These are phyloP conservation scores for Rhynchosporium agropyri DNA, from an alignment of 2,329 filamentous ascomycete genomes.

Conservation along the genomic window DNA sequence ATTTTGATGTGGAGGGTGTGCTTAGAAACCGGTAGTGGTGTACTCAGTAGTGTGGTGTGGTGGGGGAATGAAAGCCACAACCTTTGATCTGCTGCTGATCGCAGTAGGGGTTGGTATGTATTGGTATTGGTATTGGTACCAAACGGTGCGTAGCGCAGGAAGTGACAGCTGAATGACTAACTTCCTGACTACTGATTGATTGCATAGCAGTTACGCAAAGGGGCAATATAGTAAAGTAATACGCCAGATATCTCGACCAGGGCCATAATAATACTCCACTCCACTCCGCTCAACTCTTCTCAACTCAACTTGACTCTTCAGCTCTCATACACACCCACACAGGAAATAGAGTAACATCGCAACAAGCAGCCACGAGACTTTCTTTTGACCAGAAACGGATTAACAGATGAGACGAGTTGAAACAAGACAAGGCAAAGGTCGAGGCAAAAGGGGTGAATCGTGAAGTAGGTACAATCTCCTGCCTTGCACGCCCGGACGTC, in stretches of 20 bases:
- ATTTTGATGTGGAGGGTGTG: slow-evolving; percentile 14
- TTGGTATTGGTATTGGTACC: not conserved
- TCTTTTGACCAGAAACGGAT: not conserved
- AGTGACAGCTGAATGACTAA: not conserved
- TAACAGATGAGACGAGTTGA: not conserved
- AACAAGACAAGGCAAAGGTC: not conserved
- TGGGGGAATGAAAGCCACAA: slow-evolving; percentile 14
- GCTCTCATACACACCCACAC: not conserved
- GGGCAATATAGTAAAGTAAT: not conserved
- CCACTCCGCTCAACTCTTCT: slow-evolving; percentile 2
- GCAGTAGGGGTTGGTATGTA: slow-evolving; percentile 1
- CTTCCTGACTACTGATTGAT: no score
- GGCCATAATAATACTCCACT: not conserved
- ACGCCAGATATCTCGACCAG: slow-evolving; percentile 4
- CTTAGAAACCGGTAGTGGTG: slow-evolving; percentile 13
- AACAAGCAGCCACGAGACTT: slow-evolving; percentile 5
- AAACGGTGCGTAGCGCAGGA: not conserved
- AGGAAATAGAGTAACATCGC: not conserved
- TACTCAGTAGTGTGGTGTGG: slow-evolving; percentile 5
- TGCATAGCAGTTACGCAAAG: not conserved
- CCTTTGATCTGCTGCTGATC: slow-evolving; percentile 13
- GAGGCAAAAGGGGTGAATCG: slow-evolving; percentile 9
- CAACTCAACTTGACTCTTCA: not conserved
- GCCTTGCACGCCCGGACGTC: slow-evolving; percentile 5
- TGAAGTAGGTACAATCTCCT: not conserved